phyloP scores from a whole-genome alignment of 108 stramenopile species.

The Chaetoceros tenuissimus region DNA sequence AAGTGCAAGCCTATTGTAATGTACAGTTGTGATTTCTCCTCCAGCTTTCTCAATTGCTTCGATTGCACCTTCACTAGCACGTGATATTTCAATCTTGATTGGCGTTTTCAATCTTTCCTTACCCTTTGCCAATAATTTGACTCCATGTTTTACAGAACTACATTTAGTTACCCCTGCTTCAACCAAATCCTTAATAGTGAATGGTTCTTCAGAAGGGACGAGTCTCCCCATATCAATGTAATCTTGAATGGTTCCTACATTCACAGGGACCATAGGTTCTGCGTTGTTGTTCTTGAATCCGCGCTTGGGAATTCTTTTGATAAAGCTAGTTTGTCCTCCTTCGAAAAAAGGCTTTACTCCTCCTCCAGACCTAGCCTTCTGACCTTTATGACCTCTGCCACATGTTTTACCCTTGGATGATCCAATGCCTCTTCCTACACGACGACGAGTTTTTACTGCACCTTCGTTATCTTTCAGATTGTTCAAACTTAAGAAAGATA shows the following conservation, averaged over 20 bases:
- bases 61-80: constrained; percentile 84
- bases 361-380: constrained; percentile 81
- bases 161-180: constrained; percentile 74
- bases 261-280: constrained; percentile 61
- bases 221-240: constrained; percentile 94
- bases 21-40: constrained; percentile 92
- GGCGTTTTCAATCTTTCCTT: constrained; percentile 49
- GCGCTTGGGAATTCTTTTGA: constrained; percentile 91
- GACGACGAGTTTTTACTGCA: constrained; percentile 62
- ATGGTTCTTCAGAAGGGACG: constrained; percentile 25
- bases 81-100: constrained; percentile 83
- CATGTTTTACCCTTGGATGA: constrained; percentile 92
- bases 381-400: constrained; percentile 95
- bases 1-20: constrained; percentile 91
- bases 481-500: constrained; percentile 59
- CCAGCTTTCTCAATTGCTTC: constrained; percentile 86
- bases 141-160: constrained; percentile 72
- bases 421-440: constrained; percentile 96
- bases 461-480: constrained; percentile 79
- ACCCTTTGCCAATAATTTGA: constrained; percentile 76
- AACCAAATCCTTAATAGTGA: constrained; percentile 90
- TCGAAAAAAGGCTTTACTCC: constrained; percentile 86
- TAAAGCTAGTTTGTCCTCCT: constrained; percentile 97
- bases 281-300: constrained; percentile 92
- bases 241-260: constrained; percentile 79